Evolutionary conservation across 2,329 filamentous ascomycete genomes (phyloP).

Genomic region (Thielaviopsis musarum): DNA sequence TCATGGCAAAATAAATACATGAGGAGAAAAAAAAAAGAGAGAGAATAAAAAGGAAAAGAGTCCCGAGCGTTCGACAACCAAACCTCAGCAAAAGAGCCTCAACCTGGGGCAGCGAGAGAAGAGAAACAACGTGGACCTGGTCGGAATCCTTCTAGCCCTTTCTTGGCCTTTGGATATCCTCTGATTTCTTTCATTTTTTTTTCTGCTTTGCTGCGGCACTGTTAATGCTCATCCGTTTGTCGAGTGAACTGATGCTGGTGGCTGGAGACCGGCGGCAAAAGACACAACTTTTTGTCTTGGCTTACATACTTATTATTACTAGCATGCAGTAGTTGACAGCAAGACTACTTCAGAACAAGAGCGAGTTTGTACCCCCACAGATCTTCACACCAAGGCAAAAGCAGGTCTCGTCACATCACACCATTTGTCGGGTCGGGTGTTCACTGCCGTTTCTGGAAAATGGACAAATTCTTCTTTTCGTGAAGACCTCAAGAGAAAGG

Average conservation of each 20-base stretch:
- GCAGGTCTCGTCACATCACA: too few species aligned
- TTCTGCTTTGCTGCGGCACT: neutral
- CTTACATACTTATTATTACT: neutral
- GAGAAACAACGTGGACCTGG: neutral
- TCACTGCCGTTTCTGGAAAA: too few species aligned
- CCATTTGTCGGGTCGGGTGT: too few species aligned
- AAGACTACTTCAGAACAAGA: too few species aligned
- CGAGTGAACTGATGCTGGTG: neutral
- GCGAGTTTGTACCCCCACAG: too few species aligned
- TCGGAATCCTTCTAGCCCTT: neutral
- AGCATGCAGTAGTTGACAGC: too few species aligned
- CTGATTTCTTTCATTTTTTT: neutral
- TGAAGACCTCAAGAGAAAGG: too few species aligned
- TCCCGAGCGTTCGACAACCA: conserved; percentile 10
- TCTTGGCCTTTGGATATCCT: neutral
- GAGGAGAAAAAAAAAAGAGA: conserved; percentile 3
- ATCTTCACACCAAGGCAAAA: too few species aligned
- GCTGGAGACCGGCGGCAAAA: neutral
- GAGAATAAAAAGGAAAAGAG: neutral
- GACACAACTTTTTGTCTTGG: neutral
- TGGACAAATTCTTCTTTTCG: too few species aligned
- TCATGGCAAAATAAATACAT: neutral
- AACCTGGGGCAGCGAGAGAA: conserved; percentile 2
- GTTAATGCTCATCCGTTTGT: neutral
- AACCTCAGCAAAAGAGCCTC: conserved; percentile 2